Base-by-base conservation (phyloP, 805 yeast species). In the Cyberlindnera misumaiensis region DNA sequence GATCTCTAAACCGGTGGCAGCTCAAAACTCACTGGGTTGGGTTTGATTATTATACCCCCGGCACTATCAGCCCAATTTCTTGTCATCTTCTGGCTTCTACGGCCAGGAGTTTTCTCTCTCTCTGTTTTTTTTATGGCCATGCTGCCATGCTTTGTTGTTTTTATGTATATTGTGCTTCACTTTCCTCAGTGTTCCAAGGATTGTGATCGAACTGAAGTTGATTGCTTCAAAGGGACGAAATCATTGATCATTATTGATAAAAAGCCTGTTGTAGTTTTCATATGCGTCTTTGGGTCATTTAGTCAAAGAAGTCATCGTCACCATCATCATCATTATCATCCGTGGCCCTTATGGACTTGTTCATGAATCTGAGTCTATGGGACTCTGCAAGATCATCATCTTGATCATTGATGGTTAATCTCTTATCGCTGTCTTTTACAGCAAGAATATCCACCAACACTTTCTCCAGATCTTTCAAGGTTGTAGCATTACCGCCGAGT, bases 401-500 rank as follows among this genome's bases (percentile, higher is more conserved):
- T n/a, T 65, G 67, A 44, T 72, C 73, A 53, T 83, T 82, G 32
- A 72, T 71, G 4, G 65, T 48, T 38, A 90, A 64, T 44, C 97
- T 67, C 37, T 72, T 70, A 56, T 90, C 97, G 11, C 69, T 63
- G 32, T 70, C 75, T 40, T 72, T 67, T 2, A 89, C 76, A 0
- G 89, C 85, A 2, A 76, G 79, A 5, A 77, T 62, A 34, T 70
- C 74, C 32, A 86, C 83, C 52, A 90, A 60, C 12, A 85, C 72
- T 35, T 65, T 66, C 60, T 89, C 97, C 32, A 93, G 51, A 58
- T 93, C 97, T 32, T 63, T 62, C 20, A 77, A 32, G 12, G 64
- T 73, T 3, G 95, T 77, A 34, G 82, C 77, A 56, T 81, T 83
- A 3, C 98, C 98, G 9, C 95, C 96, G 33, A 93, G 56, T 50